A percentile compares a stretch with the other conserved stretches of the same genome.
These are phyloP conservation scores for Vigna hirtella DNA, from an alignment of 306 rosid species.

Conservation along the genomic window DNA sequence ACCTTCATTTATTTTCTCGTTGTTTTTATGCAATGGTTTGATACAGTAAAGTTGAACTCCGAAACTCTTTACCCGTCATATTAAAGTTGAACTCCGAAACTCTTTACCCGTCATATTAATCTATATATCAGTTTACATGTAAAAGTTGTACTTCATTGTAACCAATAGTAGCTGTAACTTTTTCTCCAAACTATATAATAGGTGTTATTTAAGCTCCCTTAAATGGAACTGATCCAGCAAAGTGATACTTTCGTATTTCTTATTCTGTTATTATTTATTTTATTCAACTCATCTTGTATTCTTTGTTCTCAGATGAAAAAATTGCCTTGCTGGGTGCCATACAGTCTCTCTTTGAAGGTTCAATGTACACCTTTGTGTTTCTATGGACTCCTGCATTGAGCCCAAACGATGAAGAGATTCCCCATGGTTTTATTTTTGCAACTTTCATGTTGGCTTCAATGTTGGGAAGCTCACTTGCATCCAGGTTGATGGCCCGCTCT, in stretches of 20 bases:
- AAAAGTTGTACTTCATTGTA: constrained; percentile 21
- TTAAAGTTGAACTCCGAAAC: constrained; percentile 30
- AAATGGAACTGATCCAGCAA: constrained; percentile 13
- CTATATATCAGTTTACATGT: background rate
- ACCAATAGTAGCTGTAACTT: background rate
- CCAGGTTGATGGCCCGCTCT: constrained; percentile 74
- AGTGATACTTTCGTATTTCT: constrained; percentile 20
- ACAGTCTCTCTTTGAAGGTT: constrained; percentile 96
- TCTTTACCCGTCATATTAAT: background rate
- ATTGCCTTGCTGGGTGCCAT: constrained; percentile 89
- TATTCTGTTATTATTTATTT: constrained; percentile 4
- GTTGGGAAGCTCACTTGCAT: constrained; percentile 97
- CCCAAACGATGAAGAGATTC: constrained; percentile 92
- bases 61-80: background rate
- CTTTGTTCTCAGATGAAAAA: constrained; percentile 69
- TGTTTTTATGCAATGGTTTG: constrained; percentile 28
- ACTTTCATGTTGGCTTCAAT: constrained; percentile 96
- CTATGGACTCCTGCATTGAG: constrained; percentile 98
- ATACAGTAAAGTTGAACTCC: constrained; percentile 38
- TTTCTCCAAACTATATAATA: too few species aligned
- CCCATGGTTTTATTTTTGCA: constrained; percentile 92
- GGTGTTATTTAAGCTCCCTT: constrained; percentile 3
- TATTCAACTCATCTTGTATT: constrained; percentile 26
- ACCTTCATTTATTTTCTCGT: constrained; percentile 14
- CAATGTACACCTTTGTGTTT: constrained; percentile 92